Evolutionary conservation across 2,329 filamentous ascomycete species (phyloP).

Genomic region (Fusarium liriodendri): DNA sequence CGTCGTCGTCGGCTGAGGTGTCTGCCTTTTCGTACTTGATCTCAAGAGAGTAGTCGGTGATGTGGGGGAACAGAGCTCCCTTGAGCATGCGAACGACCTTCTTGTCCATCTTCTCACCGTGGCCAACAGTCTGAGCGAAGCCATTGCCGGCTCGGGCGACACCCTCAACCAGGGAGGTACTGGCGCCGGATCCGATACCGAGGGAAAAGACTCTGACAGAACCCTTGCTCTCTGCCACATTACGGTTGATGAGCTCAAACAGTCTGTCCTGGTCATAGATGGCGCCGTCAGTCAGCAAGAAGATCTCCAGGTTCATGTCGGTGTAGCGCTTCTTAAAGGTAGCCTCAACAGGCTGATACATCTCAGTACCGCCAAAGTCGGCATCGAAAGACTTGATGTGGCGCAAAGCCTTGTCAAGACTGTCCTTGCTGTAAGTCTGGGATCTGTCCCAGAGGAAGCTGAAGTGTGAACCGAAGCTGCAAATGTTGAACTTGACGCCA

Average conservation of each 20-base stretch:
- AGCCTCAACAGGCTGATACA: slow-evolving; percentile 57
- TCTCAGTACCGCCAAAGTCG: slow-evolving; percentile 66
- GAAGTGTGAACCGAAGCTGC: slow-evolving; percentile 68
- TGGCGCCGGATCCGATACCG: slow-evolving; percentile 63
- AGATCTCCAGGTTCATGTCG: slow-evolving; percentile 64
- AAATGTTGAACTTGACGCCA: slow-evolving; percentile 76
- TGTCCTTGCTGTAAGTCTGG: slow-evolving; percentile 57
- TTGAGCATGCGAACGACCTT: slow-evolving; percentile 82
- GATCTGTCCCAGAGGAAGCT: slow-evolving; percentile 62
- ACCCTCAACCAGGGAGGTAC: slow-evolving; percentile 65
- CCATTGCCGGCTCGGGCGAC: slow-evolving; percentile 66
- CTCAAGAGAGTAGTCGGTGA: slow-evolving; percentile 72
- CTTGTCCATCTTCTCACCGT: slow-evolving; percentile 73
- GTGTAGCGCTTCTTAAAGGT: slow-evolving; percentile 55
- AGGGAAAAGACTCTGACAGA: slow-evolving; percentile 65
- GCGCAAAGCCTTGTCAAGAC: slow-evolving; percentile 54
- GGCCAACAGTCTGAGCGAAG: slow-evolving; percentile 70
- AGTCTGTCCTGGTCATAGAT: slow-evolving; percentile 60
- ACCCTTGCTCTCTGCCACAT: slow-evolving; percentile 54
- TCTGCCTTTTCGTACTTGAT: slow-evolving; percentile 63
- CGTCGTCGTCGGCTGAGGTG: slow-evolving; percentile 47
- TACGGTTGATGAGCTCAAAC: slow-evolving; percentile 57
- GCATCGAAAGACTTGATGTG: slow-evolving; percentile 57
- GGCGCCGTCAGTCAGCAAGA: slow-evolving; percentile 68
- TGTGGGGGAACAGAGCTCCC: slow-evolving; percentile 73